Percentiles rank a stretch among this genome's conserved stretches.
These are phyloP conservation scores for Rhizopogon salebrosus DNA, from an alignment of 768 basidiomycete genomes.

Conservation along the genomic window DNA sequence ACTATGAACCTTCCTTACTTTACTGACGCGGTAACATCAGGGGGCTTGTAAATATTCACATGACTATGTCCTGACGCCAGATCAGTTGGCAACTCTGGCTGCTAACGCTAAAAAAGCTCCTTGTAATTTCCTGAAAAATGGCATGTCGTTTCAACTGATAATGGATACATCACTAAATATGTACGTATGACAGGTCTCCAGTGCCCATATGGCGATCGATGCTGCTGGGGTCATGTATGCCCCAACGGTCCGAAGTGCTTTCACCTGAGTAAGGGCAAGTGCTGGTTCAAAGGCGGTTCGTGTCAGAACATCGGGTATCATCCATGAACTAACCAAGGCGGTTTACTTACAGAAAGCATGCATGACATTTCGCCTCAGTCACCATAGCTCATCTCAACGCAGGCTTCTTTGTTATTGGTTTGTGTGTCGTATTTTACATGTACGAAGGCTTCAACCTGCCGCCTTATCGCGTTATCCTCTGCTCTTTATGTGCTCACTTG, in stretches of 20 bases:
- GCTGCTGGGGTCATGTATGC: constrained; percentile 83
- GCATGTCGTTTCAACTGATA: constrained; percentile 27
- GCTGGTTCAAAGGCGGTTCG: constrained; percentile 80
- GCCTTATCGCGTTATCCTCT: constrained; percentile 2
- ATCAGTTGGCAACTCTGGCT: constrained; percentile 66
- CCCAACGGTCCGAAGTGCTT: constrained; percentile 70
- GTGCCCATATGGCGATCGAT: constrained; percentile 71
- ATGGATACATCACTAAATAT: constrained; percentile 3
- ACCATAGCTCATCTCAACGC: constrained; percentile 15
- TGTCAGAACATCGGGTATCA: not conserved
- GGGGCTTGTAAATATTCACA: constrained; percentile 80
- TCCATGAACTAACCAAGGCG: not conserved
- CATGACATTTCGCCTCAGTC: constrained; percentile 22
- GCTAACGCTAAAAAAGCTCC: constrained; percentile 82
- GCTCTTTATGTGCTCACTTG: constrained; percentile 11
- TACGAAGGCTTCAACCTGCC: constrained; percentile 16
- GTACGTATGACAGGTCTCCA: constrained; percentile 42
- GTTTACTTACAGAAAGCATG: constrained; percentile 32
- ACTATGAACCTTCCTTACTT: not conserved
- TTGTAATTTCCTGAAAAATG: constrained; percentile 80
- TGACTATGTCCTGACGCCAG: constrained; percentile 66
- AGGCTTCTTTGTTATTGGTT: constrained; percentile 13
- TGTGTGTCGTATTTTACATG: constrained; percentile 16
- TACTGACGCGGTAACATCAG: constrained; percentile 28
- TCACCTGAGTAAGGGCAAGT: constrained; percentile 73